Base-by-base conservation (phyloP, 768 basidiomycete species). In the Auriculariales sp. region DNA sequence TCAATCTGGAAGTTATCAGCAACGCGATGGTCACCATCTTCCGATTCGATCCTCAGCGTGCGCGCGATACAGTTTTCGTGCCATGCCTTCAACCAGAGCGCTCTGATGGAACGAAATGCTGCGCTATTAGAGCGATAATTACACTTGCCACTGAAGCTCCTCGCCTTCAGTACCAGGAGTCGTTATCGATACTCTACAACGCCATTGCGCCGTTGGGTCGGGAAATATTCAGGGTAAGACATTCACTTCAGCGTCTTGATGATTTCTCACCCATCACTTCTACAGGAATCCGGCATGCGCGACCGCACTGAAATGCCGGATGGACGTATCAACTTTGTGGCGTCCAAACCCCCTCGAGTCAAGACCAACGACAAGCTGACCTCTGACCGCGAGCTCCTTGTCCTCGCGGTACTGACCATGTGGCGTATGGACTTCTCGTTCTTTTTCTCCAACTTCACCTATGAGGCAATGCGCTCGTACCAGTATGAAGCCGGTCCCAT, bases 51-150 rank as follows among this genome's bases (percentile, higher is more conserved):
- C 73, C 82, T 0, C 65, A 71, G 36, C 73, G 78, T 42, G 81
- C 86, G 32, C 70, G 77, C 2, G 46, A 80, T 4, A 69, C 69
- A 0, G 58, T 89, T 5, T 85, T 91, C 58, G 57, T 66, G 22
- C 67, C 68, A 11, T 85, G 86, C 54, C 60, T 89, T 33, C 79
- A 82, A 49, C 77, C 87, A 7, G 84, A 89, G 55, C 75, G 83
- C 28, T 82, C 85, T 1, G 84, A 89, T 25, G 82, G 82, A 1
- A 77, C 86, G 55, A 91, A 91, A 67, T 75, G 82, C 9, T 77
- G 78, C 52, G 89, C 74, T 2, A 70, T 91, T 47, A 78, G 81
- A 53, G 85, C 89, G 2, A 79, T 75, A 55, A 64, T 85, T 32
- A 83, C 78, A 0, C 60, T 90, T 28, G 67, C 73, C 6, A 71